These are phyloP conservation scores for Metschnikowia cerradonensis DNA, from an alignment of 805 yeast genomes.

Conservation along the genomic window DNA sequence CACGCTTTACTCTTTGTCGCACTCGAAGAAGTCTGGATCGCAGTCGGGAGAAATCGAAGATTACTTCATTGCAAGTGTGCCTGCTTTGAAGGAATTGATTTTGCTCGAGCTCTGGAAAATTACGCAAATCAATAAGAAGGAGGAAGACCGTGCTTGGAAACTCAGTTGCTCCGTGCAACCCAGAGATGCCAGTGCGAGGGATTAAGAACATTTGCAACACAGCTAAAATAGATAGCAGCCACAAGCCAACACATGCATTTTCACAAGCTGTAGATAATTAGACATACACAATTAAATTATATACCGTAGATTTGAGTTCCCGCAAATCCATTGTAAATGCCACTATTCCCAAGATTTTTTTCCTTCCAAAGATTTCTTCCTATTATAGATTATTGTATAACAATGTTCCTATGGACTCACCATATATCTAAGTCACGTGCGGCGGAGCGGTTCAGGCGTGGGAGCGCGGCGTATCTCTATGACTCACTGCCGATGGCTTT, in stretches of 20 bases:
- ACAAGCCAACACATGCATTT: background rate
- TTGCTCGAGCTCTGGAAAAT: conserved; percentile 70
- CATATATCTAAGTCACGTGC: background rate
- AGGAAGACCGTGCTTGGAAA: conserved; percentile 70
- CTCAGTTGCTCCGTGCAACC: conserved; percentile 62
- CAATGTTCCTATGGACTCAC: too few species aligned
- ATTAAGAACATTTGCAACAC: background rate
- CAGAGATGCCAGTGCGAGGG: conserved; percentile 27
- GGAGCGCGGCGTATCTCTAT: conserved; percentile 4
- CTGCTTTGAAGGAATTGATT: conserved; percentile 53
- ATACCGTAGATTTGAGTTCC: too few species aligned
- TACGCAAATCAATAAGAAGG: conserved; percentile 52
- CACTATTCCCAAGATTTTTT: too few species aligned
- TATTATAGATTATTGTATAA: too few species aligned
- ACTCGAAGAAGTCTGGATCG: conserved; percentile 8
- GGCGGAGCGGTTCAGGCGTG: conserved; percentile 1
- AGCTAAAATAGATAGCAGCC: background rate
- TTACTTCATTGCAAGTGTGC: conserved; percentile 37
- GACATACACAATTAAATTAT: too few species aligned
- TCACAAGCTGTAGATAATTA: too few species aligned
- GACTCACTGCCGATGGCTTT: conserved; percentile 2
- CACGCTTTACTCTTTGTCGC: conserved; percentile 18
- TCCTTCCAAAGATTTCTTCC: too few species aligned
- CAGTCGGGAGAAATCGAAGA: conserved; percentile 25
- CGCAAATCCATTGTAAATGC: too few species aligned